Conservation (phyloP, 805 yeast genomes). For the Lipomyces japonicus region DNA sequence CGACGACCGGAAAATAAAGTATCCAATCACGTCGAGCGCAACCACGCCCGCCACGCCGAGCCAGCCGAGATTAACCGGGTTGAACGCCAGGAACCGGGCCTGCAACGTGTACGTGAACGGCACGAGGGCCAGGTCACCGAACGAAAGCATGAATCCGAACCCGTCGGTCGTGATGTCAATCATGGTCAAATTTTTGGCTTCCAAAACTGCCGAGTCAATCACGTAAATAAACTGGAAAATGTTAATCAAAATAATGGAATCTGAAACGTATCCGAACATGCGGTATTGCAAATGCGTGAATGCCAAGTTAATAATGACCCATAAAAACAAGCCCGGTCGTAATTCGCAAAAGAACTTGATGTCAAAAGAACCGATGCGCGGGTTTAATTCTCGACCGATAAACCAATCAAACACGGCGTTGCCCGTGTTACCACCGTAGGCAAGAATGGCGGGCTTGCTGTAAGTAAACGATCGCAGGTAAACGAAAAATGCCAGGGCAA, state of each 20-base stretch:
- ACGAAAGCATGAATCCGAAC: constrained; percentile 91
- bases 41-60: constrained; percentile 43
- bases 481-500: constrained; percentile 58
- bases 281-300: constrained; percentile 78
- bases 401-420: constrained; percentile 74
- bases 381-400: constrained; percentile 93
- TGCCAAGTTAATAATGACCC: constrained; percentile 71
- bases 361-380: constrained; percentile 78
- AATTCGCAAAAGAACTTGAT: constrained; percentile 89
- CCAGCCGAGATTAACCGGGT: constrained; percentile 54
- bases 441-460: constrained; percentile 66
- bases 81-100: constrained; percentile 70
- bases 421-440: constrained; percentile 83
- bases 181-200: constrained; percentile 86
- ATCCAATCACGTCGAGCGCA: constrained; percentile 57
- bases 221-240: constrained; percentile 75
- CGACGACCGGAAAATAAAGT: constrained; percentile 75
- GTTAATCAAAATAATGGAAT: constrained; percentile 68
- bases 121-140: constrained; percentile 89
- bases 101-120: constrained; percentile 91
- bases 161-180: constrained; percentile 97
- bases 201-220: constrained; percentile 87
- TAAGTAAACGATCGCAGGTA: constrained; percentile 61
- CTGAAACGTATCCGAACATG: constrained; percentile 54
- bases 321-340: constrained; percentile 87